Evolutionary conservation across 2,329 filamentous ascomycete genomes (phyloP), one percentile per base, ranked within the genome.

Genomic region (Nemania sp.): DNA sequence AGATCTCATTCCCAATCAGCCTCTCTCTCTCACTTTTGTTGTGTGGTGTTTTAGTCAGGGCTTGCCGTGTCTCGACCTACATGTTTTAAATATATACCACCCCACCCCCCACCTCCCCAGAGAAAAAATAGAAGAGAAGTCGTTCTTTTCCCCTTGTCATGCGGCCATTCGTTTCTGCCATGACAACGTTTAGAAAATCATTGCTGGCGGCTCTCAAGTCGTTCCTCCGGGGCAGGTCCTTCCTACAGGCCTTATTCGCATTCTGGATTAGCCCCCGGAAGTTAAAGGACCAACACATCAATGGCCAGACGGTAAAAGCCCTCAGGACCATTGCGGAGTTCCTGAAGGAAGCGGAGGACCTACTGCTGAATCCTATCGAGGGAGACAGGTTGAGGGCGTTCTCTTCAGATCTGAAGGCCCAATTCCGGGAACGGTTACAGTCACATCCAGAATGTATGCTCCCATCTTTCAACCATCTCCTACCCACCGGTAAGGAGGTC

Each of bases 401-500:
- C 64, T 85, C 86, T 2, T 74, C 77, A 57, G 81, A 80, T 35
- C 77, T 91, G 65, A 87, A 86, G 77, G 77, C 79, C 41, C 86
- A 91, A 76, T 88, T 89, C 73, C 76, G 83, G 51, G 81, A 87
- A 52, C 83, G 84, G 43, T 78, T 90, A 64, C 77, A 83, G 69
- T 81, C 80, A 35, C 85, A 88, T 74, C 79, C 83, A 68, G 82
- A 85, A 68, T 89, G 85, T 76, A 91, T 90, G 89, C 82, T 91
- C 22, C 89, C 89, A 1, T 90, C 88, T 13, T 91, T 89, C 80
- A 90, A 86, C 80, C 86, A 89, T 72, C 85, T 87, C 71, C 81
- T 92, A 5, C 89, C 89, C 1, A 83, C 79, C n/a, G 89, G 89
- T 59, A 76, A 81, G 54, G 89, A 91, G 74, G 77, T 75, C 51